These are phyloP conservation scores for Blastomyces parvus DNA, from an alignment of 2,329 filamentous ascomycete species.

Conservation along the genomic window DNA sequence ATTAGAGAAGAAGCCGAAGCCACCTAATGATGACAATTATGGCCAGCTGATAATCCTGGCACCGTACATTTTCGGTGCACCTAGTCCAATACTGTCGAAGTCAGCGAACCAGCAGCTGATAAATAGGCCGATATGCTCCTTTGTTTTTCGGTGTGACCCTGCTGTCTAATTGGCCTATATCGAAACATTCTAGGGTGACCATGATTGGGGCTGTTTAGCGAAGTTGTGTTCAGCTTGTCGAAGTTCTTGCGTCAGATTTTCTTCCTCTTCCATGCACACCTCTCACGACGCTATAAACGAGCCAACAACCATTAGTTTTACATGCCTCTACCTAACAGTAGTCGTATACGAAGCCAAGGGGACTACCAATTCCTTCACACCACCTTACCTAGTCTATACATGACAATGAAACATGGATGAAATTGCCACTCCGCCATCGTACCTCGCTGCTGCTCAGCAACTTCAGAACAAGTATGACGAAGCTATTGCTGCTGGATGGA, in stretches of 20 bases:
- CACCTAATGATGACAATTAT: not conserved
- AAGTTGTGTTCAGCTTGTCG: not conserved
- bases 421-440: constrained; percentile 17
- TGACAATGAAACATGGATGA: not conserved
- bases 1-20: not conserved
- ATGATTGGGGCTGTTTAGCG: not conserved
- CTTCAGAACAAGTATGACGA: constrained; percentile 20
- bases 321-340: not conserved
- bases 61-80: not conserved
- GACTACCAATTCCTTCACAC: not conserved
- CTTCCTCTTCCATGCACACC: not conserved
- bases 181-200: not conserved
- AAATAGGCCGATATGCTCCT: not conserved
- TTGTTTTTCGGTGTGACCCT: not conserved
- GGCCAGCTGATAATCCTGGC: not conserved
- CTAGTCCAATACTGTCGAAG: not conserved
- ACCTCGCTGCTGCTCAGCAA: constrained; percentile 22
- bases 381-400: not conserved
- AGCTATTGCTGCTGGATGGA: constrained; percentile 22
- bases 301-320: not conserved
- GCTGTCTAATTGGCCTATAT: not conserved
- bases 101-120: not conserved
- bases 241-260: not conserved
- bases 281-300: not conserved
- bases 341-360: not conserved